These are phyloP conservation scores for Coniochaeta prunicola DNA, from an alignment of 2,329 filamentous ascomycete genomes.

Conservation along the genomic window DNA sequence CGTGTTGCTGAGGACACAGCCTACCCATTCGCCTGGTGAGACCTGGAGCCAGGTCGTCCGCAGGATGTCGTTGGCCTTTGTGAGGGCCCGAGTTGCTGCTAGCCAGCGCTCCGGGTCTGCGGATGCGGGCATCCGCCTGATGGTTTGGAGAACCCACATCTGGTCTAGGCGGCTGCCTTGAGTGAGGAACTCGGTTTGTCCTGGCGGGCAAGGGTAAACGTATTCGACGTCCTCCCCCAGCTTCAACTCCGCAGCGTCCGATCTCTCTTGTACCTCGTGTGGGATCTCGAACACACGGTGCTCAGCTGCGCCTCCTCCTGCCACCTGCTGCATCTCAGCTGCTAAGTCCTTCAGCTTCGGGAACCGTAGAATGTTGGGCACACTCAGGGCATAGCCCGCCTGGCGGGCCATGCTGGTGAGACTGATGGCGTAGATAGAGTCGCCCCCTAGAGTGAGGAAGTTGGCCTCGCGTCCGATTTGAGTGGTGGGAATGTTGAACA, in stretches of 20 bases:
- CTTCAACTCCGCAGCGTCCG: not conserved
- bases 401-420: conserved; percentile 30
- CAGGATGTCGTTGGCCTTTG: conserved; percentile 16
- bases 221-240: conserved; percentile 9
- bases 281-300: not conserved
- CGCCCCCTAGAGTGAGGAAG: conserved; percentile 29
- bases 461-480: conserved; percentile 12
- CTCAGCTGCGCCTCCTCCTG: not conserved
- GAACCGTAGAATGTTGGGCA: conserved; percentile 14
- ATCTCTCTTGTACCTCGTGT: not conserved
- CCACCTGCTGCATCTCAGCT: not conserved
- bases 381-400: conserved; percentile 13
- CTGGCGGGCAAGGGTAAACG: conserved; percentile 21
- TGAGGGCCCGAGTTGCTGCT: conserved; percentile 9
- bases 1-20: conserved; percentile 13
- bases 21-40: conserved; percentile 11
- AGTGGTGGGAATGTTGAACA: conserved; percentile 6
- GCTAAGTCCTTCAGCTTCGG: conserved; percentile 14
- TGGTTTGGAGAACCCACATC: conserved; percentile 17
- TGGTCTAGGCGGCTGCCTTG: conserved; percentile 16
- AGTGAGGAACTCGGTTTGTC: conserved; percentile 21
- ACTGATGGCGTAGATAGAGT: conserved; percentile 32
- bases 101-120: conserved; percentile 14
- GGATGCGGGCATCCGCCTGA: conserved; percentile 11
- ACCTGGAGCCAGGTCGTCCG: conserved; percentile 13